Evolutionary conservation across 2,329 filamentous ascomycete species (phyloP).

Genomic region (Alternaria sp.): DNA sequence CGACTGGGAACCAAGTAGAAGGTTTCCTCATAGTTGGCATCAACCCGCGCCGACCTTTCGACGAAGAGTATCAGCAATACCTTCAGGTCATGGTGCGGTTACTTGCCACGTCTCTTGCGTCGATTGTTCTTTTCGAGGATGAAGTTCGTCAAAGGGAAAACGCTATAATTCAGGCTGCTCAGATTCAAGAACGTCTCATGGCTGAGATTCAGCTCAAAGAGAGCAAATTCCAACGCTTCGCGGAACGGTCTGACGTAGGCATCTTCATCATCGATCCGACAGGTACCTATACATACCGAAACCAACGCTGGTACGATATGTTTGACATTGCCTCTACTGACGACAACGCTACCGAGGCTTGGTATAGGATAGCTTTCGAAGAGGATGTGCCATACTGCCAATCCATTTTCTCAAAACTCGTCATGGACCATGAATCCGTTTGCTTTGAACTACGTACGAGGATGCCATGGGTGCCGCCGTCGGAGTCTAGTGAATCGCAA

Average conservation of each 20-base stretch:
- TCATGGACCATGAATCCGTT: slow-evolving; percentile 45
- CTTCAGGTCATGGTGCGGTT: slow-evolving; percentile 49
- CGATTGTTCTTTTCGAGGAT: slow-evolving; percentile 53
- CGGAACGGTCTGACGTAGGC: slow-evolving; percentile 51
- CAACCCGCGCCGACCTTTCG: slow-evolving; percentile 51
- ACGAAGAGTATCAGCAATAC: slow-evolving; percentile 52
- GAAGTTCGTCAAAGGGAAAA: slow-evolving; percentile 49
- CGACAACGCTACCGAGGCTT: slow-evolving; percentile 28
- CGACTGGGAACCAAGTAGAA: slow-evolving; percentile 46
- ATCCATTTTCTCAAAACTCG: slow-evolving; percentile 42
- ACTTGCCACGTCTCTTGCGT: slow-evolving; percentile 51
- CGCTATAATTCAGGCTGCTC: slow-evolving; percentile 44
- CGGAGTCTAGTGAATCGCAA: slow-evolving; percentile 24
- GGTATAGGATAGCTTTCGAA: slow-evolving; percentile 38
- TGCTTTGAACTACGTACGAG: slow-evolving; percentile 51
- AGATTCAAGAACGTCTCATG: slow-evolving; percentile 45
- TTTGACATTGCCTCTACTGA: slow-evolving; percentile 33
- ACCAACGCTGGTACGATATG: slow-evolving; percentile 53
- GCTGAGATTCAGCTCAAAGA: slow-evolving; percentile 48
- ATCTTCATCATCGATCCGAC: slow-evolving; percentile 52
- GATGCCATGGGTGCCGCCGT: slow-evolving; percentile 46
- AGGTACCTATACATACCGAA: slow-evolving; percentile 52
- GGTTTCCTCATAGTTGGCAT: slow-evolving; percentile 54
- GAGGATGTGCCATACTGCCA: slow-evolving; percentile 49
- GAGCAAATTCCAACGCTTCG: slow-evolving; percentile 52